phyloP scores from a whole-genome alignment of 139 green algal species.

The Yamagishiella unicocca region DNA sequence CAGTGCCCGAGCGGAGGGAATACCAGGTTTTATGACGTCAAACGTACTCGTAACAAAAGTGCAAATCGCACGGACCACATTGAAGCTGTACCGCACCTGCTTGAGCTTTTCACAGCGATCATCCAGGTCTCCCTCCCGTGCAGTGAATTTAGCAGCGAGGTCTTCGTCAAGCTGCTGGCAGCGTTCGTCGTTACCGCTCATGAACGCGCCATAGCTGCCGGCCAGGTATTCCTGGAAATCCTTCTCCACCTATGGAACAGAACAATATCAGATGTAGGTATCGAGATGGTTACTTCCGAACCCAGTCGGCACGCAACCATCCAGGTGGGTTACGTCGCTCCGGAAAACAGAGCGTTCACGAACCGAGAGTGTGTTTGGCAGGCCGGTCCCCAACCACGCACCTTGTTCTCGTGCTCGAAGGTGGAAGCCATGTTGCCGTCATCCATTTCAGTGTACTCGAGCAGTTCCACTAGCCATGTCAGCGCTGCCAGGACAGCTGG shows the following conservation, averaged over 20 bases:
- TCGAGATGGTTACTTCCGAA: too few species aligned
- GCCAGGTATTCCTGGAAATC: constrained; percentile 41
- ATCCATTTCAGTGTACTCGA: constrained; percentile 87
- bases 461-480: constrained; percentile 93
- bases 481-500: constrained; percentile 89
- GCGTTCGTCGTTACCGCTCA: constrained; percentile 35
- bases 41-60: too few species aligned
- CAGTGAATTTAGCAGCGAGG: constrained; percentile 69
- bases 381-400: neutral
- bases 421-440: constrained; percentile 44
- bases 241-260: constrained; percentile 30
- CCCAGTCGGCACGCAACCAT: too few species aligned
- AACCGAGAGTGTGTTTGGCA: too few species aligned
- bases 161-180: constrained; percentile 73
- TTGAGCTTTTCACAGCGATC: constrained; percentile 14
- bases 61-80: too few species aligned
- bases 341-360: too few species aligned
- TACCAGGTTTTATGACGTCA: too few species aligned
- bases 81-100: neutral
- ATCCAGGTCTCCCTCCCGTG: constrained; percentile 46
- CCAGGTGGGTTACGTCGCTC: too few species aligned
- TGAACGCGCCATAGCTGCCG: constrained; percentile 8
- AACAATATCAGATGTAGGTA: too few species aligned
- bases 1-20: too few species aligned
- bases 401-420: constrained; percentile 42